Conservation (phyloP, 2,329 filamentous ascomycete species). For the Cercospora citrullina region DNA sequence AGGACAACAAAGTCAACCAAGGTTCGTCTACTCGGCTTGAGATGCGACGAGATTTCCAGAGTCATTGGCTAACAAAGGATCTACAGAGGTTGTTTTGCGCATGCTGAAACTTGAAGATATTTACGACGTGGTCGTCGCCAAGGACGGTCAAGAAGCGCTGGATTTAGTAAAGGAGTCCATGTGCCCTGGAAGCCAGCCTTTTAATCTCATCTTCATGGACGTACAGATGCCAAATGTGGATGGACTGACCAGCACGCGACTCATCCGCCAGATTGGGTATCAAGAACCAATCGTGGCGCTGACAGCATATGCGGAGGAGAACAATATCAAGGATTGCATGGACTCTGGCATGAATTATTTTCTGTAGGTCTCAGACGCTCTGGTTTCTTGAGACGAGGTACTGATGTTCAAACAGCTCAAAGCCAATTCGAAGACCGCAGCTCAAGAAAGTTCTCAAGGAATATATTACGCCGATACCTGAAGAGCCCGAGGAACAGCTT, state of each 20-base stretch:
- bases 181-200: conserved; percentile 61
- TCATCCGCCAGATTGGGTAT: conserved; percentile 86
- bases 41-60: conserved; percentile 36
- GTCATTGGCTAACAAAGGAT: not conserved
- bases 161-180: conserved; percentile 82
- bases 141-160: conserved; percentile 68
- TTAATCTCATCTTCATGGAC: conserved; percentile 78
- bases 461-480: conserved; percentile 55
- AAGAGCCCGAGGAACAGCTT: conserved; percentile 23
- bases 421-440: conserved; percentile 74
- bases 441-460: conserved; percentile 82
- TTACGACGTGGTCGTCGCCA: conserved; percentile 82
- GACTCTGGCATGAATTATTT: conserved; percentile 94
- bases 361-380: conserved; percentile 45
- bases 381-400: not conserved
- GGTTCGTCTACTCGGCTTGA: not conserved
- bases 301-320: conserved; percentile 87
- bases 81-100: conserved; percentile 55
- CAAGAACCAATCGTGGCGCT: conserved; percentile 87
- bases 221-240: conserved; percentile 64
- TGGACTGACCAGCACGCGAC: conserved; percentile 78
- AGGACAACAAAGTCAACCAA: conserved; percentile 68
- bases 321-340: conserved; percentile 65
- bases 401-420: conserved; percentile 36
- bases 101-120: conserved; percentile 75